Conservation (phyloP, 805 yeast genomes). For the Yueomyces sinensis region DNA sequence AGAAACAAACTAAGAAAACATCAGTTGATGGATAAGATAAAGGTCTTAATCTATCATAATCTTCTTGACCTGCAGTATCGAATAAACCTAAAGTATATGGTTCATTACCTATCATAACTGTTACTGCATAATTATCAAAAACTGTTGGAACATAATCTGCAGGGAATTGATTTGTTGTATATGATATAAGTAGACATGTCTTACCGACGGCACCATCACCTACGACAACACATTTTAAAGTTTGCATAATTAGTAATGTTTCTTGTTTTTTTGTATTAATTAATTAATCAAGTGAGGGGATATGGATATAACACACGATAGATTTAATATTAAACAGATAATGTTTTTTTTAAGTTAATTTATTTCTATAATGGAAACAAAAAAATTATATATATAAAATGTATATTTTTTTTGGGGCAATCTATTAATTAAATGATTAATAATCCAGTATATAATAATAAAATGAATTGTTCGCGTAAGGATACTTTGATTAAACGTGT, state of each 20-base stretch:
- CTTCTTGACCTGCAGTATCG: slow-evolving; percentile 99
- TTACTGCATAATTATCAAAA: slow-evolving; percentile 88
- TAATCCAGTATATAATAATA: no score
- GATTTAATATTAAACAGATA: no score
- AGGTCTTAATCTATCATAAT: slow-evolving; percentile 94
- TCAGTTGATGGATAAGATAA: slow-evolving; percentile 97
- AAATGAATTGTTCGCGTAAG: no score
- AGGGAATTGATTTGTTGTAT: slow-evolving; percentile 94
- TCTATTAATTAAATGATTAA: no score
- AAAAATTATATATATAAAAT: no score
- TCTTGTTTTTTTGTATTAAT: no score
- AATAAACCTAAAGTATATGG: slow-evolving; percentile 97
- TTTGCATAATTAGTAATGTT: slow-evolving; percentile 25
- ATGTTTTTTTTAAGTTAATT: no score
- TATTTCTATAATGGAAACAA: no score
- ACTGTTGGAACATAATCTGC: slow-evolving; percentile 99
- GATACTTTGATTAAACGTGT: no score
- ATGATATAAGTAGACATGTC: slow-evolving; percentile 89
- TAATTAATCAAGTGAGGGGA: no score
- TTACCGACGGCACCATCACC: slow-evolving; percentile 99
- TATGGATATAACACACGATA: no score
- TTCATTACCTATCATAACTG: slow-evolving; percentile 94
- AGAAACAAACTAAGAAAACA: slow-evolving; percentile 89
- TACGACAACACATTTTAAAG: slow-evolving; percentile 89
- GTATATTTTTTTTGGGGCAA: no score